phyloP scores from a whole-genome alignment of 371 early-diverging fungal species.

The Apophysomyces elegans region DNA sequence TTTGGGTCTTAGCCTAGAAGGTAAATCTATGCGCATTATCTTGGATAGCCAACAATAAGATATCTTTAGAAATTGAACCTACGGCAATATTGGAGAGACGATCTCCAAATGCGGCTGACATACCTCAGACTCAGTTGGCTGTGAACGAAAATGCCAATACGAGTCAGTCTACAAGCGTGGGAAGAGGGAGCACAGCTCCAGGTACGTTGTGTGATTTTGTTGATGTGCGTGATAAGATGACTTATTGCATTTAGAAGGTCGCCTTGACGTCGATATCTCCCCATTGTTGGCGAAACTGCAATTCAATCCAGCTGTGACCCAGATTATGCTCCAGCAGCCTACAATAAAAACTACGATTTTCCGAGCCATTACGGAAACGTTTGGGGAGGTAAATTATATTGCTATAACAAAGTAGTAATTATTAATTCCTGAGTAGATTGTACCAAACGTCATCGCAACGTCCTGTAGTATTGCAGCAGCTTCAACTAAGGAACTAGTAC shows the following conservation, averaged over 20 bases:
- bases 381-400: slow-evolving; percentile 27
- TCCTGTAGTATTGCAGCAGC: slow-evolving; percentile 90
- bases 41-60: neutral
- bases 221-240: too few species aligned
- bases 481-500: slow-evolving; percentile 85
- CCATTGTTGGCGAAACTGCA: slow-evolving; percentile 36
- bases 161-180: neutral
- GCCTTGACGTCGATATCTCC: slow-evolving; percentile 36
- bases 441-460: slow-evolving; percentile 86
- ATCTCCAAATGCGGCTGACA: slow-evolving; percentile 49
- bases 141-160: neutral
- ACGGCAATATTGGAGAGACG: slow-evolving; percentile 69
- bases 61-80: slow-evolving; percentile 70
- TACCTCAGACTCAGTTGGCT: neutral
- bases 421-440: slow-evolving; percentile 38
- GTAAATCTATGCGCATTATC: slow-evolving; percentile 20
- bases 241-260: slow-evolving; percentile 4
- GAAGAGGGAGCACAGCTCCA: neutral
- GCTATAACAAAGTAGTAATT: too few species aligned
- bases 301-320: slow-evolving; percentile 51
- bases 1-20: slow-evolving; percentile 78
- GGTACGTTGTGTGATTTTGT: neutral
- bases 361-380: slow-evolving; percentile 43
- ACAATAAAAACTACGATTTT: slow-evolving; percentile 87
- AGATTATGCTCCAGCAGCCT: slow-evolving; percentile 85